A percentile compares a stretch with the other conserved stretches of the same genome.
These are phyloP conservation scores for Luzula sylvatica DNA, from an alignment of 176 grass and related monocot genomes.

Conservation along the genomic window DNA sequence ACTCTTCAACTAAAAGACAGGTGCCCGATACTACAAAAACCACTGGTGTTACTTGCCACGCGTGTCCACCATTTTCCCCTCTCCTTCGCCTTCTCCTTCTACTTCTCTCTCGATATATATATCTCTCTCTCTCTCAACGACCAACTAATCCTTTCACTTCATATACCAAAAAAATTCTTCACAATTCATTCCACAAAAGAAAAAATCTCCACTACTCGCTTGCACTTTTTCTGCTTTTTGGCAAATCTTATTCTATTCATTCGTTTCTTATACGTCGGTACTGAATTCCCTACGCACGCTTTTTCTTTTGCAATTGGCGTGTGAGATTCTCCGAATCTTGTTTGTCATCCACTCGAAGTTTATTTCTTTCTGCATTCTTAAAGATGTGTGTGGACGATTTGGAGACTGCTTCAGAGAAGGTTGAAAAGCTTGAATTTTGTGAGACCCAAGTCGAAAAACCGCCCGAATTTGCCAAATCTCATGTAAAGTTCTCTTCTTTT, in stretches of 20 bases:
- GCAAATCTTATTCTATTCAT: neutral
- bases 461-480: conserved; percentile 31
- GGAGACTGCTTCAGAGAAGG: conserved; percentile 29
- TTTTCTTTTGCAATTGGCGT: neutral
- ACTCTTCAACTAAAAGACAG: too few species aligned
- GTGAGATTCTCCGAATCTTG: conserved; percentile 28
- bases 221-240: neutral
- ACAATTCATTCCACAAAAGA: neutral
- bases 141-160: neutral
- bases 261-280: too few species aligned
- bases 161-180: conserved; percentile 11
- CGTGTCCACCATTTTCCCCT: conserved; percentile 14
- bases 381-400: conserved; percentile 74
- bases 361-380: conserved; percentile 2
- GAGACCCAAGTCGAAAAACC: conserved; percentile 28
- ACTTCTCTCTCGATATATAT: neutral
- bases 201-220: neutral
- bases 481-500: conserved; percentile 20
- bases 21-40: conserved; percentile 6
- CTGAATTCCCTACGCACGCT: neutral
- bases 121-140: too few species aligned
- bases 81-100: neutral
- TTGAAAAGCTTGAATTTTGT: conserved; percentile 32
- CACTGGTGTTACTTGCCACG: conserved; percentile 15
- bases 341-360: conserved; percentile 11